Conservation (phyloP, 2,329 filamentous ascomycete species). For the Blumeria graminis region DNA sequence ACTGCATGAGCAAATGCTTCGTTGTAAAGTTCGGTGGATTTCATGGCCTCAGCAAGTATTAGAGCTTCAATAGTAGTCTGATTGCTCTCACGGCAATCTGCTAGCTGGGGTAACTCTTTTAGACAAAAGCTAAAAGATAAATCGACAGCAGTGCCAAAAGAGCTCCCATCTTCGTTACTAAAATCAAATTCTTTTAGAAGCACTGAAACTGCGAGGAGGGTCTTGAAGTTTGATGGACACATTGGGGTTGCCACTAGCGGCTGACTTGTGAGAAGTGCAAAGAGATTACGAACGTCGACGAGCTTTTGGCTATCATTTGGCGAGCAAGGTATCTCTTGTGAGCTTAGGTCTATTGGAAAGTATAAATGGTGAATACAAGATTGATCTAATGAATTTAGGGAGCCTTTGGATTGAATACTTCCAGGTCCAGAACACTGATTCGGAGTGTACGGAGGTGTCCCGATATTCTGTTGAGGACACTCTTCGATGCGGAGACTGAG, state of each 20-base stretch:
- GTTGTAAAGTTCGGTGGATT: slow-evolving; percentile 58
- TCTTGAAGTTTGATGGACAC: slow-evolving; percentile 27
- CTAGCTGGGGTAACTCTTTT: slow-evolving; percentile 43
- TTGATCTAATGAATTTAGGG: slow-evolving; percentile 13
- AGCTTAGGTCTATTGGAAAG: slow-evolving; percentile 18
- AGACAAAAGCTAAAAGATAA: slow-evolving; percentile 51
- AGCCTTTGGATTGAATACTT: slow-evolving; percentile 7
- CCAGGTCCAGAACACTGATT: slow-evolving; percentile 3
- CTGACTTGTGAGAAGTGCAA: slow-evolving; percentile 39
- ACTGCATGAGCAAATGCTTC: slow-evolving; percentile 82
- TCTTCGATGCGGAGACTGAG: slow-evolving; percentile 23
- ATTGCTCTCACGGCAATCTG: slow-evolving; percentile 56
- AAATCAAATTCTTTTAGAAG: slow-evolving; percentile 34
- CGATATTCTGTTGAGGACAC: slow-evolving; percentile 9
- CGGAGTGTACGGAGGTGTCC: slow-evolving; percentile 18
- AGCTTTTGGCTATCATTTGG: slow-evolving; percentile 28
- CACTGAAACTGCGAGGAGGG: slow-evolving; percentile 27
- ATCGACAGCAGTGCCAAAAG: slow-evolving; percentile 33
- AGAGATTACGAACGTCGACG: slow-evolving; percentile 36
- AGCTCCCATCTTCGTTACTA: slow-evolving; percentile 28
- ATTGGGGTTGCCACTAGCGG: slow-evolving; percentile 33
- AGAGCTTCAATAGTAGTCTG: slow-evolving; percentile 80
- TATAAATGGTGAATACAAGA: slow-evolving; percentile 26
- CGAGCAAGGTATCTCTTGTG: slow-evolving; percentile 13
- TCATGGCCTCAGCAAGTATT: slow-evolving; percentile 72